phyloP scores from a whole-genome alignment of 441 rosid species.

The Adansonia madagascariensis region DNA sequence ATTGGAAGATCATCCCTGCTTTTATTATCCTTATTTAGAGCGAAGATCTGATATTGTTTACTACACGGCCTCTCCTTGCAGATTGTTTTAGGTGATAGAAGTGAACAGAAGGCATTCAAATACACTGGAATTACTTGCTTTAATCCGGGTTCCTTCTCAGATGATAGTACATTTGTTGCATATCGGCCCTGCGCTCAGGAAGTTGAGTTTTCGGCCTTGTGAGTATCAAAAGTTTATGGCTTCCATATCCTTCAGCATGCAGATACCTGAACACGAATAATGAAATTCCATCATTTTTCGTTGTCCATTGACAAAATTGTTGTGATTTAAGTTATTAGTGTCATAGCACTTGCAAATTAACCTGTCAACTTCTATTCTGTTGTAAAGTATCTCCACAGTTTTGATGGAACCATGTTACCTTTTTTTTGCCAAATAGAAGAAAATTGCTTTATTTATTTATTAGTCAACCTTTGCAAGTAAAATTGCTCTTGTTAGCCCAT shows the following conservation, averaged over 20 bases:
- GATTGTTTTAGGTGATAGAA: constrained; percentile 82
- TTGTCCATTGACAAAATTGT: not conserved
- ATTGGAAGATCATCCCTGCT: not conserved
- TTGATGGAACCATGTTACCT: constrained; percentile 10
- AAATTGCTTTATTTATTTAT: not conserved
- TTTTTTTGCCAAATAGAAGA: not conserved
- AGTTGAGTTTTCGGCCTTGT: constrained; percentile 77
- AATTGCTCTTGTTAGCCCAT: not conserved
- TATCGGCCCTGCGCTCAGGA: constrained; percentile 79
- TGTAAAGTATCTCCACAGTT: constrained; percentile 17
- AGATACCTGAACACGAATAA: not conserved
- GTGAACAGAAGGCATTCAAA: constrained; percentile 82
- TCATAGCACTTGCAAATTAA: not conserved
- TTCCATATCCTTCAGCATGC: constrained; percentile 19
- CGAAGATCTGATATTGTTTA: constrained; percentile 26
- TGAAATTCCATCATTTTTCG: constrained; percentile 8
- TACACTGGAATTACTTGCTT: constrained; percentile 84
- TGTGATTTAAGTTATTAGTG: constrained; percentile 1
- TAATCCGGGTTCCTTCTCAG: constrained; percentile 89
- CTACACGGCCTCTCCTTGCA: constrained; percentile 35
- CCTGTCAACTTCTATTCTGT: not conserved
- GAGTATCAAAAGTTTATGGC: constrained; percentile 33
- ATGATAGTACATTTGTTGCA: constrained; percentile 79
- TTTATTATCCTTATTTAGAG: not conserved
- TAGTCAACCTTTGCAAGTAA: not conserved